Conservation (phyloP, 176 grass and related monocot species). For the Rhipidocladum racemiflorum region DNA sequence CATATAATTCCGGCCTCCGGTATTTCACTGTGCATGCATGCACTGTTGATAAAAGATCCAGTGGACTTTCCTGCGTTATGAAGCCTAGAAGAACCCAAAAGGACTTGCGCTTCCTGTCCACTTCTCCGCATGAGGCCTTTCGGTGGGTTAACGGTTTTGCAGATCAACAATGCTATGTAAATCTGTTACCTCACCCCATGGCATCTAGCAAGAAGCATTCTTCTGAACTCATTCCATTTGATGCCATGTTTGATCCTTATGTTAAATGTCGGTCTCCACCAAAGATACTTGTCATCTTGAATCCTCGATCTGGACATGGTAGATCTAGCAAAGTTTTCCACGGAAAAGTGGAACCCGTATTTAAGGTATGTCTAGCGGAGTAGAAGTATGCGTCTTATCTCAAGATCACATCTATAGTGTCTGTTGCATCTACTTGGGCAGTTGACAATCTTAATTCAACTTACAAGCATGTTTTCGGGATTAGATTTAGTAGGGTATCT, state of each 20-base stretch:
- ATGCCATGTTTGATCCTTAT: conserved; percentile 76
- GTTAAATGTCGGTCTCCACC: conserved; percentile 88
- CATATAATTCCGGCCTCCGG: conserved; percentile 67
- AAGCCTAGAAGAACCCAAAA: conserved; percentile 77
- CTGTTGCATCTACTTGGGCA: neutral
- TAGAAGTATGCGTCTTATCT: conserved; percentile 29
- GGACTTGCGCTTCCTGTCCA: conserved; percentile 83
- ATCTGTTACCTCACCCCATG: conserved; percentile 91
- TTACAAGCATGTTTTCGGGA: conserved; percentile 10
- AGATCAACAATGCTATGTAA: conserved; percentile 92
- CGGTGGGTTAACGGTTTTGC: conserved; percentile 95
- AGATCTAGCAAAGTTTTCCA: conserved; percentile 98
- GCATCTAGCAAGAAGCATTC: conserved; percentile 77
- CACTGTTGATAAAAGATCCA: conserved; percentile 66
- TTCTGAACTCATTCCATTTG: conserved; percentile 65
- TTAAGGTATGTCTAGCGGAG: conserved; percentile 73
- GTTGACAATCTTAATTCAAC: conserved; percentile 10
- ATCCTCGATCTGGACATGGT: conserved; percentile 95
- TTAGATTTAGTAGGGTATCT: conserved; percentile 3
- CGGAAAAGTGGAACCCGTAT: conserved; percentile 95
- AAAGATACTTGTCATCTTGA: conserved; percentile 94
- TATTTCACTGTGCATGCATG: conserved; percentile 91
- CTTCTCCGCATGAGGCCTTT: conserved; percentile 70
- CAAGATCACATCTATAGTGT: neutral
- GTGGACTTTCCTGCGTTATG: conserved; percentile 73